These are phyloP conservation scores for Gossypium stocksii DNA, from an alignment of 345 rosid genomes.

Conservation along the genomic window DNA sequence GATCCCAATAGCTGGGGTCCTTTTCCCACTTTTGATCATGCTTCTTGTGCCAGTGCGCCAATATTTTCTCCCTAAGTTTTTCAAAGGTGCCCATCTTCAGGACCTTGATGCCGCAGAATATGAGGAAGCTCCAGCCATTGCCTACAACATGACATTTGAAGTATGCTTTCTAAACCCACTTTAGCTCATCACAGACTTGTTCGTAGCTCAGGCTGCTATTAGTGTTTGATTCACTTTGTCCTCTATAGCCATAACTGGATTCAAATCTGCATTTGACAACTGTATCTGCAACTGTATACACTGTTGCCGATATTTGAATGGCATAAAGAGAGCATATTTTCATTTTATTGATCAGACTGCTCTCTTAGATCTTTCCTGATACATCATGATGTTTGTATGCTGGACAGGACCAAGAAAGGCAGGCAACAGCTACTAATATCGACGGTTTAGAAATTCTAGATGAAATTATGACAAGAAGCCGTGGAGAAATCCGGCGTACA, in stretches of 20 bases:
- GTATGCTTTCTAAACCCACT: slow-evolving; percentile 34
- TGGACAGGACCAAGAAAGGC: slow-evolving; percentile 41
- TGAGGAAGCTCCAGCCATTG: slow-evolving; percentile 64
- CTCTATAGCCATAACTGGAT: not conserved
- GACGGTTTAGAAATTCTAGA: slow-evolving; percentile 61
- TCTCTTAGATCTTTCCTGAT: not conserved
- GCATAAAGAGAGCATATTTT: not conserved
- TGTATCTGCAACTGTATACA: not conserved
- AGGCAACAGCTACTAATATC: slow-evolving; percentile 28
- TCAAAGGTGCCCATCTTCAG: slow-evolving; percentile 66
- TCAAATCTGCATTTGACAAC: not conserved
- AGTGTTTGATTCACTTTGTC: not conserved
- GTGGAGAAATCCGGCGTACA: slow-evolving; percentile 58
- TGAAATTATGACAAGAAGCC: slow-evolving; percentile 61
- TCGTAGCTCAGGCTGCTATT: not conserved
- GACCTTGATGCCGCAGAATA: slow-evolving; percentile 78
- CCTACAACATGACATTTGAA: slow-evolving; percentile 48
- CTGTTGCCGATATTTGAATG: not conserved
- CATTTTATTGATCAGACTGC: not conserved
- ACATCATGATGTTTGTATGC: slow-evolving; percentile 12
- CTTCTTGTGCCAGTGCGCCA: slow-evolving; percentile 73
- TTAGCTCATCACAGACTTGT: slow-evolving; percentile 5
- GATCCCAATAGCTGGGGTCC: slow-evolving; percentile 77
- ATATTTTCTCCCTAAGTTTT: slow-evolving; percentile 57
- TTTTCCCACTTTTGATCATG: slow-evolving; percentile 72